Evolutionary conservation across 2,329 filamentous ascomycete genomes (phyloP).

Genomic region (Exserohilum turcica): DNA sequence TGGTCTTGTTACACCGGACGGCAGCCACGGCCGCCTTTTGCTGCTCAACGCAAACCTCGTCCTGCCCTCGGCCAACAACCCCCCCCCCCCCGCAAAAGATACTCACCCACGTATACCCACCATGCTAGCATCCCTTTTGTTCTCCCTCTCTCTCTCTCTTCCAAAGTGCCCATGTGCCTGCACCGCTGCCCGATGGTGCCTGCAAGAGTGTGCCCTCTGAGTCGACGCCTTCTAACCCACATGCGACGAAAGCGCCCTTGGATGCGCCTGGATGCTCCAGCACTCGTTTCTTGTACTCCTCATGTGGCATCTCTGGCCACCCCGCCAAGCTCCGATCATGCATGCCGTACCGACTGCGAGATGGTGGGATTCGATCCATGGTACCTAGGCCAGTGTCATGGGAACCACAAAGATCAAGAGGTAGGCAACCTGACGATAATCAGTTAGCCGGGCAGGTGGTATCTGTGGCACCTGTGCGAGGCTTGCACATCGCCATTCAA

Average conservation of each 20-base stretch:
- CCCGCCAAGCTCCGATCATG: conserved; percentile 10
- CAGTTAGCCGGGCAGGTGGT: conserved; percentile 28
- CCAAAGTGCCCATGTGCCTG: background rate
- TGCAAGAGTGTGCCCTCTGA: background rate
- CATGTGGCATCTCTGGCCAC: background rate
- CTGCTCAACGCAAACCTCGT: conserved; percentile 30
- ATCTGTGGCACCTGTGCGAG: conserved; percentile 31
- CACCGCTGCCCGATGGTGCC: background rate
- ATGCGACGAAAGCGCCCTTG: background rate
- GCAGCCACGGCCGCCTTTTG: conserved; percentile 38
- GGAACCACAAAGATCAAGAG: conserved; percentile 17
- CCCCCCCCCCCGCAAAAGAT: no score
- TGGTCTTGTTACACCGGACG: conserved; percentile 36
- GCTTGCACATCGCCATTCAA: conserved; percentile 22
- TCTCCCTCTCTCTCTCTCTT: background rate
- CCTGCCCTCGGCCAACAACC: no score
- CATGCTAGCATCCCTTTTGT: no score
- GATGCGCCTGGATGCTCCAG: background rate
- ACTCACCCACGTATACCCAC: no score
- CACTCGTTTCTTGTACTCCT: background rate
- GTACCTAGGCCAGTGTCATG: conserved; percentile 13
- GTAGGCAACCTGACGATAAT: conserved; percentile 33
- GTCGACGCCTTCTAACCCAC: background rate
- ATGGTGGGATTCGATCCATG: conserved; percentile 12
- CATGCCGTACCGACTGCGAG: conserved; percentile 10